Conservation (phyloP, 2,329 filamentous ascomycete genomes). For the Pseudogymnoascus pannorum region DNA sequence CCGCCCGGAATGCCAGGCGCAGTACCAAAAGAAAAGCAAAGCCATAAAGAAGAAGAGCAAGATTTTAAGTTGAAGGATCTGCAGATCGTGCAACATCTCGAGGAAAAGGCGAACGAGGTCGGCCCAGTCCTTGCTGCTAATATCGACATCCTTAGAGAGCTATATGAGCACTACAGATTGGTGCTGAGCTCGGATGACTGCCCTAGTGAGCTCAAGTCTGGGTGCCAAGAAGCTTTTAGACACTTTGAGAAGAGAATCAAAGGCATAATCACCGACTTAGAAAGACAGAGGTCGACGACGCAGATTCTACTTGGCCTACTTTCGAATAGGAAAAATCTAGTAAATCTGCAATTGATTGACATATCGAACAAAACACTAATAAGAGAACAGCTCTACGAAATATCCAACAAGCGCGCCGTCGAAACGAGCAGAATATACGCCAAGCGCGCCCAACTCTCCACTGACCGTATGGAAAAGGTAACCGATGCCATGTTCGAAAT, state of each 20-base stretch:
- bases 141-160: conserved; percentile 24
- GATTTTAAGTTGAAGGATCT: conserved; percentile 27
- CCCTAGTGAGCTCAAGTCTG: conserved; percentile 10
- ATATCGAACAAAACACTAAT: neutral
- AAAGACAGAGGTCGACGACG: conserved; percentile 21
- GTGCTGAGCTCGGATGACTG: conserved; percentile 11
- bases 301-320: conserved; percentile 21
- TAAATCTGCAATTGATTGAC: conserved; percentile 9
- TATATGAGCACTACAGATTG: conserved; percentile 20
- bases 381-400: conserved; percentile 24
- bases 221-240: conserved; percentile 7
- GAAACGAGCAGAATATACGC: conserved; percentile 19
- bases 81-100: conserved; percentile 29
- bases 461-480: conserved; percentile 20
- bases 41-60: neutral
- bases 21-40: too few relatives aligned
- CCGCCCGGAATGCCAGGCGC: neutral
- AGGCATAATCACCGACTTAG: conserved; percentile 20
- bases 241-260: conserved; percentile 20
- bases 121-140: conserved; percentile 29
- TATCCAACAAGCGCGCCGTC: too few relatives aligned
- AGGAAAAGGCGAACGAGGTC: conserved; percentile 33
- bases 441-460: conserved; percentile 19
- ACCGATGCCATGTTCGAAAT: conserved; percentile 28
- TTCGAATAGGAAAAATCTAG: conserved; percentile 21